These are phyloP conservation scores for Penicillium subrubescens DNA, from an alignment of 495 filamentous ascomycete genomes.

Conservation along the genomic window DNA sequence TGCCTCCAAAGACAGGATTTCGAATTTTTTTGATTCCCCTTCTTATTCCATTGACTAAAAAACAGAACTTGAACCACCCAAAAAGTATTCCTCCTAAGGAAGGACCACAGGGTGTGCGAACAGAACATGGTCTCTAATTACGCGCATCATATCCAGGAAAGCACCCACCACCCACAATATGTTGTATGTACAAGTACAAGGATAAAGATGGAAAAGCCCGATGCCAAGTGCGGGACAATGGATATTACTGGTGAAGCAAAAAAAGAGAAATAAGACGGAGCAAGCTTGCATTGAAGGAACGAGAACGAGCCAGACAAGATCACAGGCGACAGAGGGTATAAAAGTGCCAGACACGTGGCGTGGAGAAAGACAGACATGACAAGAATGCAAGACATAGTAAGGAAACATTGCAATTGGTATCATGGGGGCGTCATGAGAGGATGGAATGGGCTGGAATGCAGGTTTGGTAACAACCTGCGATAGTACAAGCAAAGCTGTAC, in stretches of 20 bases:
- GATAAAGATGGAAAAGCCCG: neutral
- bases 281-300: slow-evolving; percentile 1
- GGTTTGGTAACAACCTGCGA: neutral
- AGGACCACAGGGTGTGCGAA: neutral
- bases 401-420: slow-evolving; percentile 22
- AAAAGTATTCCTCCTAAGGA: neutral
- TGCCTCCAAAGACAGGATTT: neutral
- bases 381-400: slow-evolving; percentile 7
- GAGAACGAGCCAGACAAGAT: slow-evolving; percentile 1
- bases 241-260: neutral
- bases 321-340: slow-evolving; percentile 21
- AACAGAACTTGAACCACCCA: neutral
- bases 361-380: slow-evolving; percentile 1
- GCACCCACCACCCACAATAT: neutral
- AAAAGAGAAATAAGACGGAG: neutral
- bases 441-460: neutral
- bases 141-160: neutral
- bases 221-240: neutral
- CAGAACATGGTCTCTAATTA: neutral
- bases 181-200: neutral
- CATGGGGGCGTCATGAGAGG: slow-evolving; percentile 14
- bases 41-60: neutral
- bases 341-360: slow-evolving; percentile 8
- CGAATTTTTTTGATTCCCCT: neutral
- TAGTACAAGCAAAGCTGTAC: neutral